Conservation (phyloP, 306 rosid genomes). For the Comarum palustre region DNA sequence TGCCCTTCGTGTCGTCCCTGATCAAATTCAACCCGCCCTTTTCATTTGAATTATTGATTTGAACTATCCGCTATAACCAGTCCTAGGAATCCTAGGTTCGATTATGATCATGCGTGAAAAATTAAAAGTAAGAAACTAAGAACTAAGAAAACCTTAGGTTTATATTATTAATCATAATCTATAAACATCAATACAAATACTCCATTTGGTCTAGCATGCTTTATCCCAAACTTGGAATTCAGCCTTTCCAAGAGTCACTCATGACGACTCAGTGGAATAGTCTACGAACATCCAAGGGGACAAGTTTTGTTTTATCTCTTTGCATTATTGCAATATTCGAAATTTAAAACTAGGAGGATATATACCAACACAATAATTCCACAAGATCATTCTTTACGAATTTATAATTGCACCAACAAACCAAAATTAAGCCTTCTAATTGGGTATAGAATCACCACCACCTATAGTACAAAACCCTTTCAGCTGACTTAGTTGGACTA, state of each 20-base stretch:
- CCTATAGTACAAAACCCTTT: not conserved
- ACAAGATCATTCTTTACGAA: not conserved
- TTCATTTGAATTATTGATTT: slow-evolving; percentile 11
- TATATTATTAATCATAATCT: not conserved
- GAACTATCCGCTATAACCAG: not conserved
- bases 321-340: not conserved
- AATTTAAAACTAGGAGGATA: not conserved
- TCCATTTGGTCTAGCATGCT: not conserved
- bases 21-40: slow-evolving; percentile 12
- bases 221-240: not conserved
- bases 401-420: not conserved
- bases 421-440: not conserved
- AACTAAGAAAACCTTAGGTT: no score
- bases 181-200: not conserved
- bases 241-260: not conserved
- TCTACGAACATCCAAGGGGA: not conserved
- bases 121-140: not conserved
- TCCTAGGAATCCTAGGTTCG: not conserved
- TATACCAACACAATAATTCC: not conserved
- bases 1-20: not conserved
- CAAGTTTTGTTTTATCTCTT: not conserved
- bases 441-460: not conserved
- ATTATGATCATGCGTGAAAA: no score
- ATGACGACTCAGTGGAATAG: not conserved
- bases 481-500: not conserved